A percentile compares a stretch with the other conserved stretches of the same genome.
These are phyloP conservation scores for Chlamydomonas incerta DNA, from an alignment of 139 green algal species.

Conservation along the genomic window DNA sequence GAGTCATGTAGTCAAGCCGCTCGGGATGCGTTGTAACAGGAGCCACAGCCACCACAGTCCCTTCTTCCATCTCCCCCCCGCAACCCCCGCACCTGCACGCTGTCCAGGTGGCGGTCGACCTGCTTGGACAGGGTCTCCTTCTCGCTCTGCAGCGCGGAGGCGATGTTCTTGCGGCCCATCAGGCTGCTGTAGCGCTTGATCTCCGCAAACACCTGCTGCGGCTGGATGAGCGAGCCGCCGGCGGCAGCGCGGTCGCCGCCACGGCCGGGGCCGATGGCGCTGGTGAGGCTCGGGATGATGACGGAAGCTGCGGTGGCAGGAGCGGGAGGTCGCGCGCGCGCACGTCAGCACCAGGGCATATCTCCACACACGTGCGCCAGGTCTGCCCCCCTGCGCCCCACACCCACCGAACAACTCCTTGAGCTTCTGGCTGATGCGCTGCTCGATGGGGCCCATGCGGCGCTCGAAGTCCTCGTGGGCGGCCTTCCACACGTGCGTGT, in stretches of 20 bases:
- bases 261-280: constrained; percentile 52
- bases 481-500: constrained; percentile 62
- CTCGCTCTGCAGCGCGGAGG: constrained; percentile 53
- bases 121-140: constrained; percentile 65
- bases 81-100: constrained; percentile 34
- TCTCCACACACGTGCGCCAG: background rate
- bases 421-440: constrained; percentile 76
- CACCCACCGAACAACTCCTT: constrained; percentile 67
- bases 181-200: constrained; percentile 70
- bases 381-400: background rate
- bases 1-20: too few relatives aligned
- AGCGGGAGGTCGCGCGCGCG: background rate
- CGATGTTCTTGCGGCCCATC: constrained; percentile 65
- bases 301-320: constrained; percentile 38
- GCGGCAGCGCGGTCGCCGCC: constrained; percentile 19
- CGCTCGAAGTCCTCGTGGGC: constrained; percentile 69
- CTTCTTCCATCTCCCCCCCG: too few relatives aligned
- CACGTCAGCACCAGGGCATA: background rate
- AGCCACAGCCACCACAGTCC: too few relatives aligned
- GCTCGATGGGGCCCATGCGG: constrained; percentile 73
- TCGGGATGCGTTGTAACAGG: too few relatives aligned
- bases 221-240: constrained; percentile 54
- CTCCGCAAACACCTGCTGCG: constrained; percentile 71
- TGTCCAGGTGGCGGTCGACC: constrained; percentile 62
- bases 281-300: constrained; percentile 69